A percentile compares a stretch with the other conserved stretches of the same genome.
Evolutionary conservation across 139 green algal species (phyloP).

Genomic region (Pseudopediastrum boryanum): DNA sequence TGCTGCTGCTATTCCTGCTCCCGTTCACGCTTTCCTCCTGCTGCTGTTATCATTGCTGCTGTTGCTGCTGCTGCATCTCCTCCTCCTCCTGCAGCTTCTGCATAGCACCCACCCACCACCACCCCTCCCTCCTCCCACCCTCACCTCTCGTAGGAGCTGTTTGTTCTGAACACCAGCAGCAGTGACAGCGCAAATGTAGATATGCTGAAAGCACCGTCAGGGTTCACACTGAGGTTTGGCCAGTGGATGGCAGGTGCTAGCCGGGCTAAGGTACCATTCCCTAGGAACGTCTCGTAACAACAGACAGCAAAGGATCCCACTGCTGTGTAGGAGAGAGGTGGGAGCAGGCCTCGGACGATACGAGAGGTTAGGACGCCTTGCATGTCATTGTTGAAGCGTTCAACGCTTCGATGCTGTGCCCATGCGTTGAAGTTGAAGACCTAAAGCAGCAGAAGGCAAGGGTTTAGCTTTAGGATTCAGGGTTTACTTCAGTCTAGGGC

Average conservation of each 20-base stretch:
- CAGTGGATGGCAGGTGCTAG: not conserved
- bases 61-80: too few relatives aligned
- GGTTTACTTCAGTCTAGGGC: too few relatives aligned
- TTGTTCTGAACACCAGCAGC: constrained; percentile 48
- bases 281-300: not conserved
- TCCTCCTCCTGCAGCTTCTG: too few relatives aligned
- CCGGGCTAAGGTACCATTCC: not conserved
- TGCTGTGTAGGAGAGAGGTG: constrained; percentile 12
- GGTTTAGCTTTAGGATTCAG: too few relatives aligned
- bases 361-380: constrained; percentile 28
- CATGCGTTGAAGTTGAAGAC: constrained; percentile 23
- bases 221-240: constrained; percentile 19
- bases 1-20: too few relatives aligned
- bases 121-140: too few relatives aligned
- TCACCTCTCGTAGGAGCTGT: constrained; percentile 30
- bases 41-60: too few relatives aligned
- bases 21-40: too few relatives aligned
- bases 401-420: constrained; percentile 31
- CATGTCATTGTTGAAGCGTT: constrained; percentile 35
- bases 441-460: too few relatives aligned
- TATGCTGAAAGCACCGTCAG: constrained; percentile 36
- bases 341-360: constrained; percentile 20
- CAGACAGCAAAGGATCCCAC: not conserved
- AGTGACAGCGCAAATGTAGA: constrained; percentile 43
- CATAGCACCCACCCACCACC: too few relatives aligned